Evolutionary conservation across 2,329 filamentous ascomycete genomes (phyloP), one percentile per base, ranked within the genome.

Genomic region (Camillea tinctor): DNA sequence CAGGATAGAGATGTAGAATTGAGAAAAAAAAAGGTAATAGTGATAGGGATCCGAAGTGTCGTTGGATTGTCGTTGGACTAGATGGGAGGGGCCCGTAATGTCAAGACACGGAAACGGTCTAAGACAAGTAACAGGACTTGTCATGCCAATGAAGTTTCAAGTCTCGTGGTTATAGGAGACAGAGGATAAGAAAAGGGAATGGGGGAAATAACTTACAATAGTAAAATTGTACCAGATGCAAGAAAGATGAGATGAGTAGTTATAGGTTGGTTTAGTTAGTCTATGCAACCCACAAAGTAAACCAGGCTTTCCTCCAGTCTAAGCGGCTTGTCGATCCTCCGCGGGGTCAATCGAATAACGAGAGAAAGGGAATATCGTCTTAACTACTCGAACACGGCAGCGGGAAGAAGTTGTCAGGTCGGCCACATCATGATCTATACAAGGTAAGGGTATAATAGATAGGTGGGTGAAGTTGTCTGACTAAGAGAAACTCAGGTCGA

Each of bases 281-380:
- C 54, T 48, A n/a, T n/a, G n/a, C n/a, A n/a, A n/a, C n/a, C n/a
- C n/a, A n/a, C 24, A 26, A 36, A 23, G 11, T 36, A 5, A 23
- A 30, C 36, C 24, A 53, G 13, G 55, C 55, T n/a, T 23, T 57
- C 17, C 49, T 57, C 26, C 2, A n/a, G 50, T 52, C 50, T 50
- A 50, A 11, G 55, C 9, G 36, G 30, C 52, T 24, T 26, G 50
- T 44, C 50, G 55, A 57, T 57, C 55, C 36, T 40, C 49, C 55
- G 26, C 50, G 50, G 55, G 55, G 48, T 21, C 23, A 30, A 2
- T 21, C 23, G 13, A 19, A 7, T 30, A 30, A 30, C 13, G 21
- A 13, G 22, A 23, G 52, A n/a, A 36, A 19, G 5, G 2, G 36
- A 44, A 2, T 30, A 11, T 30, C 7, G 26, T 44, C 36, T 44